Evolutionary conservation across 2,329 filamentous ascomycete species (phyloP), one percentile per base, ranked within the genome.

Genomic region (Fusarium albidum): DNA sequence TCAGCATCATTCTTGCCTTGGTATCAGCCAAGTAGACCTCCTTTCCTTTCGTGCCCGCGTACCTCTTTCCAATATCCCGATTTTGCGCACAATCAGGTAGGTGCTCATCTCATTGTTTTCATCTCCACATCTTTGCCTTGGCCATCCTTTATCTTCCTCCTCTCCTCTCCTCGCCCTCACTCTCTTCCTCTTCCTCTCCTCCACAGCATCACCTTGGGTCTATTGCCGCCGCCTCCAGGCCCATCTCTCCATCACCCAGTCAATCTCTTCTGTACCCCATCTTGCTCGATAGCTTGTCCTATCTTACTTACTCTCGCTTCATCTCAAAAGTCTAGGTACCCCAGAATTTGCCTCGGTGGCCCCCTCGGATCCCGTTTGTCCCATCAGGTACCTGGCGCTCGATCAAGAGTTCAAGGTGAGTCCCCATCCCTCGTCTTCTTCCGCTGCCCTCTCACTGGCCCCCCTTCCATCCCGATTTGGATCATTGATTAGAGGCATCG

Each of bases 261-360:
- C 56, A 54, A 69, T 69, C 68, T 70, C 68, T 69, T 69, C 68
- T 63, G 62, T 66, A 65, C 69, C 72, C 72, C 77, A 79, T 79
- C 77, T 84, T 83, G 82, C 79, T 82, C 73, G 76, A 79, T 82
- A 83, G 78, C 79, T 82, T 74, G 78, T 77, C 79, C 79, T 78
- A 82, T 83, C 77, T 80, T 80, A 79, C 77, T 80, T 79, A 79
- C 75, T 75, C 77, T 83, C 79, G 77, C 80, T 84, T 81, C 76
- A 78, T 77, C 70, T 74, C 75, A 75, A 71, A 71, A 73, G 72
- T 74, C 76, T 78, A 82, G 80, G 79, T 78, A 78, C 73, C 46
- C 51, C 76, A 75, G 73, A 75, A 74, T 76, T 73, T 73, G 68
- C 69, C 72, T 71, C 61, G 63, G 68, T 68, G 68, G 67, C 67